Evolutionary conservation across 177 flowering plant species (phyloP).

Genomic region (Vitis hybrid): DNA sequence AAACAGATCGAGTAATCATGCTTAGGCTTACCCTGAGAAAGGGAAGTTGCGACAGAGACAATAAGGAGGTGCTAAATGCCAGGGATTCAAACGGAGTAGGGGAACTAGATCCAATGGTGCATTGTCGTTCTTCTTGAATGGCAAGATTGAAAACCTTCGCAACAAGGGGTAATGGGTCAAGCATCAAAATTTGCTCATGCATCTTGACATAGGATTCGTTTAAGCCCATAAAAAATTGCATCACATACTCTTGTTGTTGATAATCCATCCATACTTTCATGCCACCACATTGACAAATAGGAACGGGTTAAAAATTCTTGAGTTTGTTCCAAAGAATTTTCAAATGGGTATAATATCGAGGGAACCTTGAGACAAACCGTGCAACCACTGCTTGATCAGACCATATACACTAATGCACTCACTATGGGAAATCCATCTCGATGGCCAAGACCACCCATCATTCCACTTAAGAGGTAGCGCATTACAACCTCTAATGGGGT

Average conservation of each 20-base stretch:
- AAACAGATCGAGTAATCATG: not conserved
- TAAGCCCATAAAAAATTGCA: not conserved
- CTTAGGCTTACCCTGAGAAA: not conserved
- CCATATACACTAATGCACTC: too few species aligned
- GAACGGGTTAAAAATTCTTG: not conserved
- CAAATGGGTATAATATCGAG: not conserved
- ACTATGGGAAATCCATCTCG: too few species aligned
- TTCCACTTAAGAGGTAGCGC: too few species aligned
- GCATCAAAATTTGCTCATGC: not conserved
- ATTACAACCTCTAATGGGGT: too few species aligned
- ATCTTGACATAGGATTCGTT: not conserved
- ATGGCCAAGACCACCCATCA: too few species aligned
- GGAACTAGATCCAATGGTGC: not conserved
- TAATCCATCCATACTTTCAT: not conserved
- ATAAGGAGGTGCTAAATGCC: not conserved
- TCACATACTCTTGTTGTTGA: not conserved
- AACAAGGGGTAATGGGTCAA: not conserved
- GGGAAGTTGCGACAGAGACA: not conserved
- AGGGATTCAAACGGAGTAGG: fast-evolving
- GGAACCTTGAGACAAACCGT: not conserved
- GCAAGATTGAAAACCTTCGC: not conserved
- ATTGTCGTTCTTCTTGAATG: not conserved
- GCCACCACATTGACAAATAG: not conserved
- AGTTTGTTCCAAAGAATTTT: not conserved
- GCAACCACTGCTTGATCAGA: too few species aligned